Conservation (phyloP, 1,139 yeast species). For the Blastobotrys apis region DNA sequence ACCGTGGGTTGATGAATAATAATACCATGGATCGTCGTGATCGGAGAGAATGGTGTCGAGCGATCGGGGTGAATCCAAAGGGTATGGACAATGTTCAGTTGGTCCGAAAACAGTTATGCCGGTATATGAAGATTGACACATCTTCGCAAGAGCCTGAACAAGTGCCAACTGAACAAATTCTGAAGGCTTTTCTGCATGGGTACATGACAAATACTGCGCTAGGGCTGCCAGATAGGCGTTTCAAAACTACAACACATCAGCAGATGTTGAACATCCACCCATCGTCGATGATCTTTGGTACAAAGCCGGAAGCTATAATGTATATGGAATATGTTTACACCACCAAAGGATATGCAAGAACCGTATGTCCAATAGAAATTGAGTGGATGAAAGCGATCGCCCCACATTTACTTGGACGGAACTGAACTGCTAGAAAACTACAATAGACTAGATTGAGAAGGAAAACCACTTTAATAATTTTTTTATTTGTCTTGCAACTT, state of each 20-base stretch:
- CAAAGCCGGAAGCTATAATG: conserved; percentile 80
- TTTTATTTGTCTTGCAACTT: not conserved
- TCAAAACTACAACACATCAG: conserved; percentile 66
- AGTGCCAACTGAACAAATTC: conserved; percentile 47
- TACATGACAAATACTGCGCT: conserved; percentile 83
- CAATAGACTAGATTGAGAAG: too few species aligned
- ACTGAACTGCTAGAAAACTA: too few species aligned
- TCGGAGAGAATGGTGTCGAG: conserved; percentile 77
- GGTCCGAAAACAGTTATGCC: conserved; percentile 69
- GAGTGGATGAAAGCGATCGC: conserved; percentile 86
- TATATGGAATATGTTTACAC: conserved; percentile 93
- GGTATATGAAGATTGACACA: conserved; percentile 50
- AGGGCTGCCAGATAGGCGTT: conserved; percentile 92
- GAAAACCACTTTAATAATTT: too few species aligned
- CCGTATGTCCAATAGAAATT: conserved; percentile 75
- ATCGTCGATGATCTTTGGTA: conserved; percentile 81
- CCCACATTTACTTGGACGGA: conserved; percentile 55
- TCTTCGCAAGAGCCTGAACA: conserved; percentile 13
- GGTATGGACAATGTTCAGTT: conserved; percentile 76
- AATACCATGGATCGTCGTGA: conserved; percentile 41
- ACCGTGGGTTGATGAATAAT: conserved; percentile 35
- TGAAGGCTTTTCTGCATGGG: conserved; percentile 69
- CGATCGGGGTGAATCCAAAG: conserved; percentile 66
- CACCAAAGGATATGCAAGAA: conserved; percentile 87
- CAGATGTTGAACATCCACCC: conserved; percentile 82